Evolutionary conservation across 2,329 filamentous ascomycete species (phyloP).

Genomic region (Verticillium albo-atrum): DNA sequence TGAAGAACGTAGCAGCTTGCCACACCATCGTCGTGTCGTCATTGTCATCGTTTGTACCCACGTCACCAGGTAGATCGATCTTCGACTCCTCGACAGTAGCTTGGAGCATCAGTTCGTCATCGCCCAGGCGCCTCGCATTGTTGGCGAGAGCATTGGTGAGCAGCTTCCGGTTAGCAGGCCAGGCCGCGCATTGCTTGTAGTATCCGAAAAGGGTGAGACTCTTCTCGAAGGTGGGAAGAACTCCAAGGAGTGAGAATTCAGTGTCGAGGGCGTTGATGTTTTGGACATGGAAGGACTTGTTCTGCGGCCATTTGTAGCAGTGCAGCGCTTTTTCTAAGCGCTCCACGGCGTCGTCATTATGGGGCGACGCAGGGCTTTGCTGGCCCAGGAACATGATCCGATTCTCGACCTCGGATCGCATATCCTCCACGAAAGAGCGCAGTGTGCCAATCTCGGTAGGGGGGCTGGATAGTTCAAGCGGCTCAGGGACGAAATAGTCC

Average conservation of each 20-base stretch:
- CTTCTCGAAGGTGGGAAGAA: slow-evolving; percentile 9
- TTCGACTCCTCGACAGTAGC: slow-evolving; percentile 15
- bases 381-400: slow-evolving; percentile 25
- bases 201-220: slow-evolving; percentile 10
- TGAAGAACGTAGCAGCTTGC: background rate
- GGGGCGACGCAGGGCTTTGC: background rate
- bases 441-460: slow-evolving; percentile 32
- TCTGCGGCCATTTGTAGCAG: slow-evolving; percentile 8
- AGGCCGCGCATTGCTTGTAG: slow-evolving; percentile 1
- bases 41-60: background rate
- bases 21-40: background rate
- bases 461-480: slow-evolving; percentile 18
- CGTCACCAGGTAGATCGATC: background rate
- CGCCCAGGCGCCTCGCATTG: background rate
- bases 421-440: slow-evolving; percentile 45
- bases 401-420: slow-evolving; percentile 43
- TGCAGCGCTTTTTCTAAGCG: slow-evolving; percentile 8
- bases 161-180: background rate
- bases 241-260: slow-evolving; percentile 6
- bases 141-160: background rate
- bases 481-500: slow-evolving; percentile 28
- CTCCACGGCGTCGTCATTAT: background rate
- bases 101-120: slow-evolving; percentile 15
- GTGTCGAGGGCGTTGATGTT: slow-evolving; percentile 3
- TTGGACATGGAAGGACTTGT: background rate